Percentiles rank a stretch among this genome's conserved stretches.
Conservation (phyloP, 306 rosid genomes). For the Acacia confusa region DNA sequence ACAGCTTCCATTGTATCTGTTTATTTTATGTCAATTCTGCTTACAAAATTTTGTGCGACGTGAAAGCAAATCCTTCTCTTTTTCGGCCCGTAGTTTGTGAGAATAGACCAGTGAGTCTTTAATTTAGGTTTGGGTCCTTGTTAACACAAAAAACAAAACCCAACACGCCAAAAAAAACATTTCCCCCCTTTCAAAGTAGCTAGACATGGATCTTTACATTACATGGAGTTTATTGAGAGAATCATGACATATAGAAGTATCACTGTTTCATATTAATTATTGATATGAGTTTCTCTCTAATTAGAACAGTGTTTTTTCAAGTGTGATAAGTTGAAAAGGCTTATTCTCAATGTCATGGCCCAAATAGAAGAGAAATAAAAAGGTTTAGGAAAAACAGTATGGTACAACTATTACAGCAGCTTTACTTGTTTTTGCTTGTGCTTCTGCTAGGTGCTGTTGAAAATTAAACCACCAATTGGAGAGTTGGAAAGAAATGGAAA, state of each 20-base stretch:
- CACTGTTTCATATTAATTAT: neutral
- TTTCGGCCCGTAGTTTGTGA: neutral
- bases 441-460: neutral
- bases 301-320: neutral
- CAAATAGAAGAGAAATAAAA: neutral
- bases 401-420: neutral
- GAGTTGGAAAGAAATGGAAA: neutral
- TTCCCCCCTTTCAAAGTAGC: too few relatives aligned
- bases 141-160: neutral
- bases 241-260: neutral
- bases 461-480: neutral
- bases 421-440: neutral
- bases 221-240: neutral
- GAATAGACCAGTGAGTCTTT: neutral
- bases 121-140: neutral
- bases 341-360: neutral
- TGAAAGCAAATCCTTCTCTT: neutral
- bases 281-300: neutral
- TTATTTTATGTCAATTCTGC: neutral
- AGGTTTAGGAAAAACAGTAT: neutral
- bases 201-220: neutral
- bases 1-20: neutral
- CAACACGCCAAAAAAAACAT: neutral
- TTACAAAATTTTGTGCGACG: neutral
- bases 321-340: neutral